Evolutionary conservation across 176 grass and related monocot species (phyloP).

Genomic region (Hordeum vulgare): MorexV3_pseudomolecules_assembly NC_058522.1:22270601-22271100

Average conservation of each 20-base stretch:
- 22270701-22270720: no score
- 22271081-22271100: no score
- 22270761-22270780: slow-evolving; percentile 67
- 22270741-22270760: background rate
- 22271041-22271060: background rate
- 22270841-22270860: slow-evolving; percentile 80
- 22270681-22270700: background rate
- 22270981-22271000: slow-evolving; percentile 75
- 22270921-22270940: slow-evolving; percentile 52
- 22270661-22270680: background rate
- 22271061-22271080: no score
- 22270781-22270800: slow-evolving; percentile 90
- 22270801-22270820: slow-evolving; percentile 96
- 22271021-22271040: slow-evolving; percentile 6
- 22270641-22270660: background rate
- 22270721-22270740: background rate
- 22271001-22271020: slow-evolving; percentile 49
- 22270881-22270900: slow-evolving; percentile 78
- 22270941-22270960: slow-evolving; percentile 61
- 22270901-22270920: slow-evolving; percentile 76
- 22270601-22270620: background rate
- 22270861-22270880: slow-evolving; percentile 90
- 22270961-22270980: slow-evolving; percentile 79
- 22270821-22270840: slow-evolving; percentile 82
- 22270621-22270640: background rate